Evolutionary conservation across 2,329 filamentous ascomycete genomes (phyloP).

Genomic region (Epichloe amarillans): DNA sequence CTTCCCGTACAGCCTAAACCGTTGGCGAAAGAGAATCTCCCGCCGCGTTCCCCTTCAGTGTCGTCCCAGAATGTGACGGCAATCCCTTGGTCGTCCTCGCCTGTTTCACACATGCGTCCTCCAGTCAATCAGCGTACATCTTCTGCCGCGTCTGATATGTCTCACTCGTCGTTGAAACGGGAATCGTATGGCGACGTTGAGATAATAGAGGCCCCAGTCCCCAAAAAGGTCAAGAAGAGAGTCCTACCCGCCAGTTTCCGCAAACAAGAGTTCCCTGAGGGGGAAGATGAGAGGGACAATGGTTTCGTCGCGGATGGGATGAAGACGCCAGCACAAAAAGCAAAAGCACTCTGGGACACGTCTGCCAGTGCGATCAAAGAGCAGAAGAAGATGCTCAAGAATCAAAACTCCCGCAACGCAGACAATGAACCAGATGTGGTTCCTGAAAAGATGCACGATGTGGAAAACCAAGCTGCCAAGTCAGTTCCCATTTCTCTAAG

Average conservation of each 20-base stretch:
- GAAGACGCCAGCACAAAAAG: constrained; percentile 21
- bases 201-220: constrained; percentile 11
- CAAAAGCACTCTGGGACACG: constrained; percentile 51
- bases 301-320: constrained; percentile 6
- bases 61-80: constrained; percentile 14
- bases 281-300: constrained; percentile 18
- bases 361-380: constrained; percentile 64
- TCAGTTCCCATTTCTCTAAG: constrained; percentile 56
- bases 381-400: constrained; percentile 62
- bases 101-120: constrained; percentile 33
- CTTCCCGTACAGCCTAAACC: constrained; percentile 25
- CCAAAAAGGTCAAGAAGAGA: constrained; percentile 43
- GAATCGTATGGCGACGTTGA: constrained; percentile 21
- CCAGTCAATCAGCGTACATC: constrained; percentile 14
- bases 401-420: constrained; percentile 28
- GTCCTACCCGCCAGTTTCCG: constrained; percentile 42
- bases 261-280: constrained; percentile 18
- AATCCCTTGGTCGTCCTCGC: constrained; percentile 65
- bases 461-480: constrained; percentile 23
- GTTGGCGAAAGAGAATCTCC: constrained; percentile 13
- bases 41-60: constrained; percentile 15
- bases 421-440: constrained; percentile 23
- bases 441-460: constrained; percentile 27
- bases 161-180: constrained; percentile 27
- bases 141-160: constrained; percentile 10